Conservation (phyloP, 1,139 yeast species). For the Debaryomyces robertsiae region DNA sequence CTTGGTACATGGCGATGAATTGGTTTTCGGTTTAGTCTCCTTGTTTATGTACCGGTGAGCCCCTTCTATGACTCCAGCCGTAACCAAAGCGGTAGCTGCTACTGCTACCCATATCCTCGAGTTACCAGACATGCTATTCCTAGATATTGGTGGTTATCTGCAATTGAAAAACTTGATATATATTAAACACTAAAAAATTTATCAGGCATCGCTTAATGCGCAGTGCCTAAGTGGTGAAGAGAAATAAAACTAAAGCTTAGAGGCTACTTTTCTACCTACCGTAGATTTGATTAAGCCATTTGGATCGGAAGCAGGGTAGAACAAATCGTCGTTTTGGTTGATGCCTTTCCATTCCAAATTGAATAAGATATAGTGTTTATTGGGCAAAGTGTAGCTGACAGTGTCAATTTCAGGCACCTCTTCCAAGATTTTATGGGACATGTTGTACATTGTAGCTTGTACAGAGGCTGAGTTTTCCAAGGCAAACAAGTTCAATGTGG, state of each 20-base stretch:
- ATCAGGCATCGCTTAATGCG: neutral
- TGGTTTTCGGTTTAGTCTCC: slow-evolving; percentile 2
- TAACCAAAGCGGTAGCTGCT: slow-evolving; percentile 43
- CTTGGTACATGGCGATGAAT: slow-evolving; percentile 8
- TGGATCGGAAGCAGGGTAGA: slow-evolving; percentile 90
- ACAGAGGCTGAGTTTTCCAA: slow-evolving; percentile 86
- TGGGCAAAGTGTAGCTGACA: slow-evolving; percentile 79
- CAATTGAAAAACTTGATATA: slow-evolving; percentile 9
- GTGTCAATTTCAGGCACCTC: slow-evolving; percentile 56
- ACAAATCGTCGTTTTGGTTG: slow-evolving; percentile 75
- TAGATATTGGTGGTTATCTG: slow-evolving; percentile 1
- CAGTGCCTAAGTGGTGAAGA: neutral
- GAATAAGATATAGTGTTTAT: slow-evolving; percentile 83
- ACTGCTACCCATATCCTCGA: slow-evolving; percentile 34
- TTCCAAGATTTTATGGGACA: slow-evolving; percentile 72
- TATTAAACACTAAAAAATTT: slow-evolving; percentile 3
- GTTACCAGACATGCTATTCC: slow-evolving; percentile 7
- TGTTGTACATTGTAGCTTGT: slow-evolving; percentile 95
- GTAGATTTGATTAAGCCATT: slow-evolving; percentile 87
- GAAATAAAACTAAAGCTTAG: slow-evolving; percentile 26
- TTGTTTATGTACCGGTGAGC: slow-evolving; percentile 31
- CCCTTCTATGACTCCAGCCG: slow-evolving; percentile 42
- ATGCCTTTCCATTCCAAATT: slow-evolving; percentile 86
- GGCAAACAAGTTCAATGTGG: slow-evolving; percentile 79
- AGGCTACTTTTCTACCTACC: slow-evolving; percentile 59